Evolutionary conservation across 2,329 filamentous ascomycete species (phyloP).

Genomic region (Dactylonectria estremocensis): DNA sequence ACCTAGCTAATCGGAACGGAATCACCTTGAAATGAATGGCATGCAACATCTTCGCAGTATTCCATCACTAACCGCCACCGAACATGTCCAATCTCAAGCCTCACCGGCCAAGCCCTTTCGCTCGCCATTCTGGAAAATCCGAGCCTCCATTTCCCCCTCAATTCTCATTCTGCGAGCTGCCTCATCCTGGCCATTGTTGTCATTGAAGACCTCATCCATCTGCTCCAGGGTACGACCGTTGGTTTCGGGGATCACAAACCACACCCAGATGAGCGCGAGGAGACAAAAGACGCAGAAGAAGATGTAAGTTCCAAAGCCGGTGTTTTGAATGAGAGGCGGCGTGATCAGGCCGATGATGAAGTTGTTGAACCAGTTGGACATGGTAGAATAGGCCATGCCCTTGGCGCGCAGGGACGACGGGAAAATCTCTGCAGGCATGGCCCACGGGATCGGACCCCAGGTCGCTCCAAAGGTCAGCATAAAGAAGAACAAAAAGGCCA

Average conservation of each 20-base stretch:
- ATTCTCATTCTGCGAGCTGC: constrained; percentile 8
- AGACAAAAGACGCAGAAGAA: constrained; percentile 74
- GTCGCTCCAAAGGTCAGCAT: constrained; percentile 72
- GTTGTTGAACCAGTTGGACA: constrained; percentile 73
- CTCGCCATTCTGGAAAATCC: constrained; percentile 17
- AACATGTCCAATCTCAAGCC: background rate
- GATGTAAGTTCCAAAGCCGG: constrained; percentile 66
- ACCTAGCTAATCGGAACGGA: too few species aligned
- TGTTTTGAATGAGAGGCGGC: constrained; percentile 68
- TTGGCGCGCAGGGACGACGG: constrained; percentile 73
- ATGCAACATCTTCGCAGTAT: too few species aligned
- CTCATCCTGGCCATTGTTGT: constrained; percentile 43
- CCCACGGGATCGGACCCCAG: constrained; percentile 69
- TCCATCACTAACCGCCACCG: background rate
- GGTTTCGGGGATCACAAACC: constrained; percentile 70
- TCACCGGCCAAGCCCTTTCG: constrained; percentile 1
- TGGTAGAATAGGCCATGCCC: constrained; percentile 73
- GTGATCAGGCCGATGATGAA: constrained; percentile 65
- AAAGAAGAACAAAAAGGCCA: constrained; percentile 61
- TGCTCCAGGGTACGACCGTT: constrained; percentile 68
- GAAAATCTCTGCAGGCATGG: constrained; percentile 71
- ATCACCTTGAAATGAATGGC: too few species aligned
- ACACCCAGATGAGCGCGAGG: constrained; percentile 67
- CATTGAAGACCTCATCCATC: constrained; percentile 61
- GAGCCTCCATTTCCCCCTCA: constrained; percentile 9